Base-by-base conservation (phyloP, 768 basidiomycete genomes). In the Filobasidium wieringae region DNA sequence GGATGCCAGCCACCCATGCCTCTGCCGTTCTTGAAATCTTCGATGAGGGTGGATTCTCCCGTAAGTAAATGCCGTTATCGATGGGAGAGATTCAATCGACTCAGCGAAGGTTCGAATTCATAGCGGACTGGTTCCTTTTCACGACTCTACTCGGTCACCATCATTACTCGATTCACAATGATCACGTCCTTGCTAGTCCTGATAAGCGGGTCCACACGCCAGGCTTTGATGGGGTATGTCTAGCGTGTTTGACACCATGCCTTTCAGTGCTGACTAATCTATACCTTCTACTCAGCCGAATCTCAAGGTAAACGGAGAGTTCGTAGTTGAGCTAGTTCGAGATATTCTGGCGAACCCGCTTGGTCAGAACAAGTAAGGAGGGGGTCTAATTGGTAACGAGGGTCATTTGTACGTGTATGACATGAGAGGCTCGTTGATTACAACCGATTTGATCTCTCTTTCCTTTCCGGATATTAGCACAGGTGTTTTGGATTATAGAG, bases 101-200 rank as follows among this genome's bases (percentile, higher is more conserved):
- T 11, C 32, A 26, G 1, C 7, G 31, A 24, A 26, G 17, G 2
- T 52, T 14, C 12, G 27, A 14, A 40, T 32, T 49, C 11, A 6
- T 53, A 72, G 68, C 69, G 19, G 66, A 69, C 17, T 66, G 61
- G 39, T 58, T 68, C 45, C 53, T 71, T 7, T 51, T 70, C 17
- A 64, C 67, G 4, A 55, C 60, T 7, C 41, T 64, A 24, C 45
- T 71, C 29, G 64, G 66, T 29, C 69, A 70, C 51, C 45, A 61
- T 31, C 64, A 72, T 49, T 55, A 68, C 37, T 61, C 64, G 15
- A 57, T 72, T 3, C 66, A 66, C 15, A 62, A 67, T 12, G 66
- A 70, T 37, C 45, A 61, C 12, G 55, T 67, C n/a, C 96, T 53
- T 17, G 34, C 37, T 12, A 39, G 22, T 17, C 49, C 57, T 5